Conservation (phyloP, 2,329 filamentous ascomycete species). For the Fusarium nygamai region DNA sequence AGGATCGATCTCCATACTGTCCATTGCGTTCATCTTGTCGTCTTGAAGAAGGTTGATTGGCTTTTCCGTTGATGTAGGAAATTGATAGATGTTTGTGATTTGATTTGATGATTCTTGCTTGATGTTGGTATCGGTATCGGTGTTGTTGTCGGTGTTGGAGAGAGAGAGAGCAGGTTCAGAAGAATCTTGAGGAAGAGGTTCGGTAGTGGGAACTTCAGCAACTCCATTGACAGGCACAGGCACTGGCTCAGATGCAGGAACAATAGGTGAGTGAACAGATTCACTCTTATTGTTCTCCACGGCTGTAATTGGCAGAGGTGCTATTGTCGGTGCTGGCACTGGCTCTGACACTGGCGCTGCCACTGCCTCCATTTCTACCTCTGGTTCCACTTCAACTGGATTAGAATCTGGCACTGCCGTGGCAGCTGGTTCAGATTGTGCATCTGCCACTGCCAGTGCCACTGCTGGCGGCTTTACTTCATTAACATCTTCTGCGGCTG, state of each 20-base stretch:
- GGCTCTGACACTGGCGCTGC: not conserved
- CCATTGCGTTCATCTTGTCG: conserved; percentile 34
- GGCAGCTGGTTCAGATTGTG: conserved; percentile 6
- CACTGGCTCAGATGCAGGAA: conserved; percentile 1
- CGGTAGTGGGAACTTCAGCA: not conserved
- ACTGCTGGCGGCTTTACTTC: not conserved
- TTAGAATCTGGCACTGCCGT: not conserved
- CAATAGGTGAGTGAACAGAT: conserved; percentile 13
- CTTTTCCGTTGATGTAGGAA: conserved; percentile 11
- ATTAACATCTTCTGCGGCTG: not conserved
- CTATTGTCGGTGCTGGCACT: not conserved
- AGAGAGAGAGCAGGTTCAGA: not conserved
- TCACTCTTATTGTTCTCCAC: conserved; percentile 15
- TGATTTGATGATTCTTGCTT: conserved; percentile 24
- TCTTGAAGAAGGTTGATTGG: conserved; percentile 3
- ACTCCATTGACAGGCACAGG: conserved; percentile 19
- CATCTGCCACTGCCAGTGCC: not conserved
- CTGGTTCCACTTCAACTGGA: not conserved
- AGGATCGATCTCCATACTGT: conserved; percentile 32
- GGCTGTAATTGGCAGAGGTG: not conserved
- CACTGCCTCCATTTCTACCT: not conserved
- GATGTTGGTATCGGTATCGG: conserved; percentile 6
- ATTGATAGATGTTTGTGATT: conserved; percentile 9
- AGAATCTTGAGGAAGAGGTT: conserved; percentile 13
- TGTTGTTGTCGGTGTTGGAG: conserved; percentile 1